Base-by-base conservation (phyloP, 495 filamentous ascomycete genomes). In the Neurospora sp. region DNA sequence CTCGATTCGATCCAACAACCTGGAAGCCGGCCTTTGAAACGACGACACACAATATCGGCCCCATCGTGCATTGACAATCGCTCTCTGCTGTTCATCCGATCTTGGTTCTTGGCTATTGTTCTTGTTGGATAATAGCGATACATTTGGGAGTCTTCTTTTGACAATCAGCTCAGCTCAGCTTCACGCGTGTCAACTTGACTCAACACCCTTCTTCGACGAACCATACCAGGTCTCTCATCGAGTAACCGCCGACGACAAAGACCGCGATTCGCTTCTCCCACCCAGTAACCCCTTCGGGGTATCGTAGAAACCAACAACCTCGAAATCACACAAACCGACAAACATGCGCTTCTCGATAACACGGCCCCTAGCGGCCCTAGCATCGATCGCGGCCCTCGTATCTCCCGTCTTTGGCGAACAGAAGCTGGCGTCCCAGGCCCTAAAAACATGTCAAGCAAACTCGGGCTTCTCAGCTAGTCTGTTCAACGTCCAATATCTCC, bases 401-500 rank as follows among this genome's bases (percentile, higher is more conserved):
- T 76, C 71, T 27, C 72, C 75, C 18, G 76, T 71, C 48, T 76
- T 74, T 35, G 80, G 76, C 70, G 77, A 79, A 59, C 75, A 77
- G 20, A 82, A 84, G 78, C 79, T 96, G 71, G 82, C 90, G 79
- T 93, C 93, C 59, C 91, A 88, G 75, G 93, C 93, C 27, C 84
- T 96, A 70, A 92, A 90, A 78, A 82, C 92, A 61, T 96, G 93
- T 80, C 91, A 93, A 82, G 85, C 89, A 39, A 90, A 92, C 77
- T 92, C 91, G 14, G 90, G 89, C 75, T 94, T 96, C 80, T 90
- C 90, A 2, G 93, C 93, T 69, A 92, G 90, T 74, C 85, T 94
- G 48, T 96, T 96, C 86, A 90, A 92, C 70, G 91, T 96, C 79
- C 82, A 85, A 71, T 96, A 93, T 79, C 93, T 91, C 5, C 93